These are phyloP conservation scores for Durio zibethinus DNA, from an alignment of 345 rosid species.

Conservation along the genomic window DNA sequence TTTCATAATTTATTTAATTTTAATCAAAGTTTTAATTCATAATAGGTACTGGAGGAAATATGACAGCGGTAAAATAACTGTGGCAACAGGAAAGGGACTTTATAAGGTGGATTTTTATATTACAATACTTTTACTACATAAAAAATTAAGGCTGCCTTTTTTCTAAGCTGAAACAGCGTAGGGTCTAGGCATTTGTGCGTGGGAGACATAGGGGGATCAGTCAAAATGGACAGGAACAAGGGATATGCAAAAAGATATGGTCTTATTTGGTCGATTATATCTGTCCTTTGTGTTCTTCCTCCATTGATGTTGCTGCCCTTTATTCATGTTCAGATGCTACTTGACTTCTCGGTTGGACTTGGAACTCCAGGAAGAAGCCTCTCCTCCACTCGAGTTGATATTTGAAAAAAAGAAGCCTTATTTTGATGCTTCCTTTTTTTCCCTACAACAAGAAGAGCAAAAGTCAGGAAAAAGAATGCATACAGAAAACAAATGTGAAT, in stretches of 20 bases:
- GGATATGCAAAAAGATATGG: conserved; percentile 39
- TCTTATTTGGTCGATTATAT: conserved; percentile 36
- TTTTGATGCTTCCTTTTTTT: conserved; percentile 4
- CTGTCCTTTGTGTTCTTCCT: conserved; percentile 28
- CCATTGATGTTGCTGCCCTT: conserved; percentile 41
- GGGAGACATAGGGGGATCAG: conserved; percentile 19
- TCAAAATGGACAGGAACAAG: conserved; percentile 38
- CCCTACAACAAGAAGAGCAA: background rate
- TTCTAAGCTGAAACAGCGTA: conserved; percentile 12
- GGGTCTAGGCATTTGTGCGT: conserved; percentile 34
- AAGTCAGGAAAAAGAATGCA: background rate
- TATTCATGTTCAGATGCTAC: conserved; percentile 34
- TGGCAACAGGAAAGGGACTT: background rate
- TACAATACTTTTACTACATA: conserved; percentile 1
- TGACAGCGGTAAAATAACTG: conserved; percentile 17
- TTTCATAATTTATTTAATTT: no score
- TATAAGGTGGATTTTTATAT: conserved; percentile 1
- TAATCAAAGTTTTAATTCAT: background rate
- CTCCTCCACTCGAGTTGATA: conserved; percentile 9
- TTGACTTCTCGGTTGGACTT: conserved; percentile 1
- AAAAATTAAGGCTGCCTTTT: background rate
- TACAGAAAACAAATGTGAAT: background rate
- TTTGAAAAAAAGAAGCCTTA: background rate
- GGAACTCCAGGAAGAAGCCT: conserved; percentile 7
- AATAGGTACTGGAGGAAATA: background rate